Evolutionary conservation across 441 rosid species (phyloP), one percentile per base, ranked within the genome.

Genomic region (Erodium moschatum): DNA sequence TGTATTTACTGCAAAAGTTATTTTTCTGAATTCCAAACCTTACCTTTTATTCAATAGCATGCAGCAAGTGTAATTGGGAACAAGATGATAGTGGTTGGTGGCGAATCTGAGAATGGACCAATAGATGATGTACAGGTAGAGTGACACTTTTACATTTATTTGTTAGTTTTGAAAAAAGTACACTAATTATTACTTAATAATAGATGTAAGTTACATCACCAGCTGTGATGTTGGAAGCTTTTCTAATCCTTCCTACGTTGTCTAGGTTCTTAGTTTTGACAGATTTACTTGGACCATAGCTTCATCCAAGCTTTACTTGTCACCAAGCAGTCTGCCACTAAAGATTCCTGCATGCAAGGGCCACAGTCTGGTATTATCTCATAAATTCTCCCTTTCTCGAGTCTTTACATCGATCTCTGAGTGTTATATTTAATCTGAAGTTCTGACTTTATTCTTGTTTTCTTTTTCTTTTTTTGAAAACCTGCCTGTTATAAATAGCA

Each of bases 261-360:
- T 38, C 65, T 74, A 94, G 99, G 95, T 90, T 69, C 97, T 94
- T 68, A 81, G 85, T 82, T 90, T 94, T 79, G 92, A 88, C 73
- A 79, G 82, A 61, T 86, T 84, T 82, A 82, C 86, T 11, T 94
- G 99, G 99, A 83, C 88, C 42, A 72, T 81, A 3, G 89, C 86
- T 56, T 86, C 97, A 74, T 91, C 99, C 2, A 94, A 94, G 78
- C 94, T 86, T 71, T 94, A 85, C 84, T 77, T 89, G 81, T 91
- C 99, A 33, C 97, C 97, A 44, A 91, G 90, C 84, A 91, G 87
- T 80, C 82, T 94, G 70, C 97, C 99, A 16, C 75, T 94, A 38
- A 91, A 89, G 82, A 94, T 91, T 68, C 99, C 97, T 78, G 84
- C 97, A 42, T 91, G 99, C 96, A 92, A 79, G 79, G 99, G 99